These are phyloP conservation scores for Vigna angularis DNA, from an alignment of 306 rosid species.

Conservation along the genomic window DNA sequence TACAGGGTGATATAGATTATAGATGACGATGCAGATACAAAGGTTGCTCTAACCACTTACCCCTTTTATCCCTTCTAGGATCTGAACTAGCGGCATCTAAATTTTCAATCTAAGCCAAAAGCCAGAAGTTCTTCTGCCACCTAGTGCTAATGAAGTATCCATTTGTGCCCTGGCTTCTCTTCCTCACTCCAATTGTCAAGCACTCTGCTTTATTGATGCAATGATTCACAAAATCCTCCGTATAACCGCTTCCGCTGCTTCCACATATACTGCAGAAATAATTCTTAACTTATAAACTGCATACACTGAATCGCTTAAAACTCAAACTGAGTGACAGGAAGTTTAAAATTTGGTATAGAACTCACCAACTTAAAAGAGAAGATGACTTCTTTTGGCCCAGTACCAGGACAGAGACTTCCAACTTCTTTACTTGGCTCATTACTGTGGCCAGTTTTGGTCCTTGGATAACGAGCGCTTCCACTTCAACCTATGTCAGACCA, in stretches of 20 bases:
- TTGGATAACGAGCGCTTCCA: constrained; percentile 86
- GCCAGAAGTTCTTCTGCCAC: constrained; percentile 99
- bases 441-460: constrained; percentile 85
- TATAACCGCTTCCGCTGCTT: constrained; percentile 52
- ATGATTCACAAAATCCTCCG: constrained; percentile 81
- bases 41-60: constrained; percentile 39
- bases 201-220: constrained; percentile 89
- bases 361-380: constrained; percentile 76
- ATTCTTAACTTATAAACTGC: neutral
- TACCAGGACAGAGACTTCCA: constrained; percentile 88
- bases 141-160: constrained; percentile 90
- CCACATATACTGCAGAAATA: constrained; percentile 72
- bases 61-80: constrained; percentile 5
- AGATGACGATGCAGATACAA: constrained; percentile 42
- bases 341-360: constrained; percentile 31
- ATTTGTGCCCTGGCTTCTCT: constrained; percentile 80
- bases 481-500: constrained; percentile 70
- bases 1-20: constrained; percentile 51
- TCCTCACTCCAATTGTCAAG: constrained; percentile 93
- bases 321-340: neutral
- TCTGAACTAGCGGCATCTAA: constrained; percentile 19
- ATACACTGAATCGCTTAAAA: neutral
- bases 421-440: constrained; percentile 90
- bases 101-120: constrained; percentile 67
- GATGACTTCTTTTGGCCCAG: constrained; percentile 88